Conservation (phyloP, 345 rosid species). For the Bretschneidera sinensis region DNA sequence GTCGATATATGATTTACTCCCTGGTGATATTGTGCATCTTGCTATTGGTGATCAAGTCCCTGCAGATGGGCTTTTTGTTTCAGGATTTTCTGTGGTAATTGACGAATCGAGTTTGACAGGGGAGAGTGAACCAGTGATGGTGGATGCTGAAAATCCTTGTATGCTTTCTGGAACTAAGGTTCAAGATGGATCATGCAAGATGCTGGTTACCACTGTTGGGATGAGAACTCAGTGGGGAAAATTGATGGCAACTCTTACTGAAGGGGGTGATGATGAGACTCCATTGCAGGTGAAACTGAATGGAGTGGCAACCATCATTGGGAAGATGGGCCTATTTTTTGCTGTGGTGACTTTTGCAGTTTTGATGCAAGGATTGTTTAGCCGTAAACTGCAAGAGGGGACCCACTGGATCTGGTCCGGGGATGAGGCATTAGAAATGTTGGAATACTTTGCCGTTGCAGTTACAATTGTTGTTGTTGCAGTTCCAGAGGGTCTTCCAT, state of each 20-base stretch:
- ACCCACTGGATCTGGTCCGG: slow-evolving; percentile 51
- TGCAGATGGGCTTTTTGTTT: slow-evolving; percentile 70
- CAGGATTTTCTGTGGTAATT: slow-evolving; percentile 61
- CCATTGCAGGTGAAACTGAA: slow-evolving; percentile 77
- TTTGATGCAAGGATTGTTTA: slow-evolving; percentile 50
- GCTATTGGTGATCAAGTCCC: slow-evolving; percentile 77
- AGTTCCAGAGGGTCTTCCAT: slow-evolving; percentile 78
- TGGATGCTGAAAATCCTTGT: slow-evolving; percentile 48
- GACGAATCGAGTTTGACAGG: slow-evolving; percentile 78
- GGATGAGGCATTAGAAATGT: slow-evolving; percentile 51
- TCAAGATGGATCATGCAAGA: slow-evolving; percentile 77
- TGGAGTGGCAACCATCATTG: slow-evolving; percentile 78
- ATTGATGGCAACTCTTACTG: slow-evolving; percentile 68
- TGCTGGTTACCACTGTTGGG: slow-evolving; percentile 67
- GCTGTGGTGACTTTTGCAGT: slow-evolving; percentile 71
- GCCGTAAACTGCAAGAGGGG: slow-evolving; percentile 43
- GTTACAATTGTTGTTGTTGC: slow-evolving; percentile 83
- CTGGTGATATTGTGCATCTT: slow-evolving; percentile 75
- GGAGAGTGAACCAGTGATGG: slow-evolving; percentile 65
- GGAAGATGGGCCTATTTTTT: slow-evolving; percentile 63
- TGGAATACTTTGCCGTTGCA: slow-evolving; percentile 70
- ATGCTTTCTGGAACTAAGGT: slow-evolving; percentile 75
- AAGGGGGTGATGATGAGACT: slow-evolving; percentile 83
- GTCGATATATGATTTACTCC: slow-evolving; percentile 66
- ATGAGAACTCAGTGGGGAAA: slow-evolving; percentile 90